Evolutionary conservation across 768 basidiomycete species (phyloP).

Genomic region (Mycena metata): DNA sequence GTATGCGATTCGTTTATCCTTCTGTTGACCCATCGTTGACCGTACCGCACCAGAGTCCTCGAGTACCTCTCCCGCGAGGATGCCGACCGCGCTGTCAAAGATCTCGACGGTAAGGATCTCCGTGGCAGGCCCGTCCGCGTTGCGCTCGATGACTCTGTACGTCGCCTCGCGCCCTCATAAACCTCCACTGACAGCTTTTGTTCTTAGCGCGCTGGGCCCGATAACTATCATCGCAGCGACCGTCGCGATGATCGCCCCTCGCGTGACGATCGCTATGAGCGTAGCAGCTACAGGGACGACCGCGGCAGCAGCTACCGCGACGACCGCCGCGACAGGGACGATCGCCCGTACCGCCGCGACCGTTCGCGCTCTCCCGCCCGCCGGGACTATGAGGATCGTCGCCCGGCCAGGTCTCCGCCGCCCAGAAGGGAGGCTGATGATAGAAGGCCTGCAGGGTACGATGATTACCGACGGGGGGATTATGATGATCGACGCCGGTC

Average conservation of each 20-base stretch:
- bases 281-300: constrained; percentile 70
- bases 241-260: constrained; percentile 69
- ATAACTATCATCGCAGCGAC: constrained; percentile 84
- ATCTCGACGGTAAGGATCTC: constrained; percentile 88
- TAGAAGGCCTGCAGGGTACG: constrained; percentile 92
- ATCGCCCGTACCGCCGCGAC: constrained; percentile 74
- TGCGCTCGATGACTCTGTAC: constrained; percentile 70
- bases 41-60: constrained; percentile 71
- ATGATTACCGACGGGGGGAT: constrained; percentile 88
- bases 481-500: constrained; percentile 87
- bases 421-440: constrained; percentile 84
- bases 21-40: neutral
- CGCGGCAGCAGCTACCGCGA: constrained; percentile 59
- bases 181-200: constrained; percentile 21
- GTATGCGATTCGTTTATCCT: constrained; percentile 59
- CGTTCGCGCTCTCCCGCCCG: constrained; percentile 88
- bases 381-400: constrained; percentile 66
- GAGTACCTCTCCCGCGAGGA: constrained; percentile 92
- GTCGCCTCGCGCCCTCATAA: constrained; percentile 38
- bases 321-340: constrained; percentile 55
- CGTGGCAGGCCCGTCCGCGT: constrained; percentile 87
- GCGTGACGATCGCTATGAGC: constrained; percentile 71
- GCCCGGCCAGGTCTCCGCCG: constrained; percentile 46
- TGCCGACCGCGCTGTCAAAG: constrained; percentile 93
- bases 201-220: constrained; percentile 71